Percentiles rank a stretch among this genome's conserved stretches.
phyloP scores from a whole-genome alignment of 441 rosid species.

The Brassica hybrid region DNA sequence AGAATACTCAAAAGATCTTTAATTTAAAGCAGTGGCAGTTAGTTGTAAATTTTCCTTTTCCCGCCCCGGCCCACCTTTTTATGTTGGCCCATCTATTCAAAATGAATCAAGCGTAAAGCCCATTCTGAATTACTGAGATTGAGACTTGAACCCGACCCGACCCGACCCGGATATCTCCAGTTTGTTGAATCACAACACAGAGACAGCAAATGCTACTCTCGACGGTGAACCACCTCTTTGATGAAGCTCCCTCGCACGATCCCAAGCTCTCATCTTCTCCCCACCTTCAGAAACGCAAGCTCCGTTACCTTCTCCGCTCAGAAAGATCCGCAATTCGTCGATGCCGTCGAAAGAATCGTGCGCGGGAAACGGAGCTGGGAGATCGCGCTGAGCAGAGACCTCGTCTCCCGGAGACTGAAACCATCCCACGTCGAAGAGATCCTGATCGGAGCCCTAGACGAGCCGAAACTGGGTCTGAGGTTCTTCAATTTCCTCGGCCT shows the following conservation, averaged over 20 bases:
- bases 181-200: conserved; percentile 13
- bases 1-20: no score
- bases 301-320: conserved; percentile 28
- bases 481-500: conserved; percentile 90
- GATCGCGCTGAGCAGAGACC: conserved; percentile 54
- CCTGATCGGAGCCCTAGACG: conserved; percentile 62
- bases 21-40: no score
- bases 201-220: background rate
- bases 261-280: conserved; percentile 31
- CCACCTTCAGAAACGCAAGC: conserved; percentile 37
- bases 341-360: conserved; percentile 55
- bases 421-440: conserved; percentile 71
- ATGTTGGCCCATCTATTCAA: conserved; percentile 1
- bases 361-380: conserved; percentile 77
- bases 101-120: background rate
- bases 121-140: background rate
- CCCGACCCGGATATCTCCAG: conserved; percentile 25
- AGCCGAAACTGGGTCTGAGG: conserved; percentile 73
- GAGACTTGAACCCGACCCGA: background rate
- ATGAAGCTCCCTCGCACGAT: conserved; percentile 54
- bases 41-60: conserved; percentile 24
- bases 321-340: conserved; percentile 50
- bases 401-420: conserved; percentile 45
- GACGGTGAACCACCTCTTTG: conserved; percentile 32
- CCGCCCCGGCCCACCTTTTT: conserved; percentile 14